A percentile compares a stretch with the other conserved stretches of the same genome.
Evolutionary conservation across 148 eudicot genomes (phyloP).

Genomic region (Hydrangea macrophylla): DNA sequence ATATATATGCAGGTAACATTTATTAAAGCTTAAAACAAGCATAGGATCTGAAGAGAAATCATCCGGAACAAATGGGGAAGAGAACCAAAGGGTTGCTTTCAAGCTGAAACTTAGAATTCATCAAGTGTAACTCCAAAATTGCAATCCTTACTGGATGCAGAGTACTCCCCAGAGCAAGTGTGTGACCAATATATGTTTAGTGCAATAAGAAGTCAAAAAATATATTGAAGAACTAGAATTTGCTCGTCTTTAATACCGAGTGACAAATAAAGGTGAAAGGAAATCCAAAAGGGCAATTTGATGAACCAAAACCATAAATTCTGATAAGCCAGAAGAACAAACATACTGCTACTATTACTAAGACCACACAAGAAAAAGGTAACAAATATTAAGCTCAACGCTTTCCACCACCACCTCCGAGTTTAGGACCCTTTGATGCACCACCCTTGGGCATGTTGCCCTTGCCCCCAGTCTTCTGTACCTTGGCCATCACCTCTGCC

Average conservation of each 20-base stretch:
- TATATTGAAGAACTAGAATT: background rate
- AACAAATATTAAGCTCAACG: slow-evolving; percentile 1
- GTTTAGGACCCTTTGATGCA: slow-evolving; percentile 27
- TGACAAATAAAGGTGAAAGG: background rate
- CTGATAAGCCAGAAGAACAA: background rate
- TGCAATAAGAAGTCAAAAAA: background rate
- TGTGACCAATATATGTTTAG: background rate
- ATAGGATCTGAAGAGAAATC: too few relatives aligned
- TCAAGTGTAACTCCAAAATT: background rate
- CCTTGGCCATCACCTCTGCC: slow-evolving; percentile 29
- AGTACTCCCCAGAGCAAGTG: background rate
- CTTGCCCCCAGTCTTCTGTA: slow-evolving; percentile 19
- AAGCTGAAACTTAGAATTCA: too few relatives aligned
- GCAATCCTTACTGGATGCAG: background rate
- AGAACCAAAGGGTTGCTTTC: too few relatives aligned
- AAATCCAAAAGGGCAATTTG: background rate
- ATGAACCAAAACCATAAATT: background rate
- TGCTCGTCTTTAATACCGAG: background rate
- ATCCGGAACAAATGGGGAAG: too few relatives aligned
- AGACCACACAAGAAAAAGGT: background rate
- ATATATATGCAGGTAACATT: too few relatives aligned
- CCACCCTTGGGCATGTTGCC: slow-evolving; percentile 23
- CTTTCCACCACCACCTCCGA: slow-evolving; percentile 28
- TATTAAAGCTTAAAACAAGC: too few relatives aligned
- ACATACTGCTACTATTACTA: background rate